A percentile compares a stretch with the other conserved stretches of the same genome.
Evolutionary conservation across 176 grass and related monocot species (phyloP).

Genomic region (Oryza glaberrima): DNA sequence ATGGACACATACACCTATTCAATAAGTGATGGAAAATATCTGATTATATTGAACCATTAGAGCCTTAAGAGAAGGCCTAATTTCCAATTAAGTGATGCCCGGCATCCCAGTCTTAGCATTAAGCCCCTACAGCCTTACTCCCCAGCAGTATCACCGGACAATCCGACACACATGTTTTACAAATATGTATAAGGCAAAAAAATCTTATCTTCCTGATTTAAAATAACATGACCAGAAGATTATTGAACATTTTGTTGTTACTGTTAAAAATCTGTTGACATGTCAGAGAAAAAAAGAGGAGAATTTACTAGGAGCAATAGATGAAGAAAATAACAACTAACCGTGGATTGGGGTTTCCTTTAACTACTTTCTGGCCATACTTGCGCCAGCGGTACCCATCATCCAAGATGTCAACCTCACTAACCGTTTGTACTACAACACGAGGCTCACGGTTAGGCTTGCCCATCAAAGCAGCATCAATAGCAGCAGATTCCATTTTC

Average conservation of each 20-base stretch:
- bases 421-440: slow-evolving; percentile 99
- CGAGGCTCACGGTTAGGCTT: slow-evolving; percentile 96
- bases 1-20: not conserved
- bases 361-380: slow-evolving; percentile 99
- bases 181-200: not conserved
- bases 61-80: not conserved
- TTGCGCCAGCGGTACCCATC: slow-evolving; percentile 99
- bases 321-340: slow-evolving; percentile 38
- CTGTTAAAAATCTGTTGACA: not conserved
- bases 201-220: slow-evolving; percentile 21
- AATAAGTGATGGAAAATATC: slow-evolving; percentile 19
- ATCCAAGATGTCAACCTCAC: slow-evolving; percentile 99
- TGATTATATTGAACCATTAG: not conserved
- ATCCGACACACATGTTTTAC: not conserved
- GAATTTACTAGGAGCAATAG: not conserved
- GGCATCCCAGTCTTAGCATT: too few species aligned
- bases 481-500: slow-evolving; percentile 79
- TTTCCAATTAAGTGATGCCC: not conserved
- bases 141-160: not conserved
- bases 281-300: slow-evolving; percentile 6
- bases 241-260: slow-evolving; percentile 8
- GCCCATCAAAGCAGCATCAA: slow-evolving; percentile 80
- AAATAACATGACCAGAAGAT: slow-evolving; percentile 1
- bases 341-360: slow-evolving; percentile 99
- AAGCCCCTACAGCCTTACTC: slow-evolving; percentile 8